Percentiles rank a stretch among this genome's conserved stretches.
phyloP scores from a whole-genome alignment of 176 grass and related monocot species.

The Microstegium vimineum region DNA sequence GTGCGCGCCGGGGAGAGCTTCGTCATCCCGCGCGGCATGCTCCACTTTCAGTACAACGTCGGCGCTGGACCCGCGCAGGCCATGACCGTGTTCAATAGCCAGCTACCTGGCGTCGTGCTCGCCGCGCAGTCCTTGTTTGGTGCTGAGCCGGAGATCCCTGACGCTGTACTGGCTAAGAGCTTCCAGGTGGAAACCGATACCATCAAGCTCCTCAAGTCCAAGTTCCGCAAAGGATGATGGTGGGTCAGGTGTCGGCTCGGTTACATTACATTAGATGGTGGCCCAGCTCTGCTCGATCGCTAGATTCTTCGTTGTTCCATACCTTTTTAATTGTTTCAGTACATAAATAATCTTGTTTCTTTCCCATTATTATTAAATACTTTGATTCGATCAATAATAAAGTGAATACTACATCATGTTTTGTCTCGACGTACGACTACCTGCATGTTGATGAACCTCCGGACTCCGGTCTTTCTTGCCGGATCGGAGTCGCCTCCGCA shows the following conservation, averaged over 20 bases:
- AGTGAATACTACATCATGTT: no score
- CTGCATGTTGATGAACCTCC: no score
- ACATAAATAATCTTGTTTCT: no score
- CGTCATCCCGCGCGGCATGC: constrained; percentile 57
- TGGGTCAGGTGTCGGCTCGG: no score
- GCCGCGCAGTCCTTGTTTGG: constrained; percentile 50
- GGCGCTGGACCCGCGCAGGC: constrained; percentile 25
- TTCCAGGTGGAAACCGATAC: constrained; percentile 55
- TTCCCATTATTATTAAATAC: no score
- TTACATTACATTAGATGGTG: no score
- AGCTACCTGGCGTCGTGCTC: constrained; percentile 55
- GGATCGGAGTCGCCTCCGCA: no score
- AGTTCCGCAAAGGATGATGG: constrained; percentile 29
- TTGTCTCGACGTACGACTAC: no score
- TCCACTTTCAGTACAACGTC: constrained; percentile 82
- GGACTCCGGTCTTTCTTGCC: not conserved
- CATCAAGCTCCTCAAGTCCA: constrained; percentile 62
- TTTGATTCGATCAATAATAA: no score
- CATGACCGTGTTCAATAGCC: constrained; percentile 75
- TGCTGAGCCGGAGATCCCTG: constrained; percentile 45
- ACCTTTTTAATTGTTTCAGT: no score
- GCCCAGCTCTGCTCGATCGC: no score
- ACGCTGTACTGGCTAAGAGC: constrained; percentile 60
- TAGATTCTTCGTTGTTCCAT: no score
- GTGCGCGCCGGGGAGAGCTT: constrained; percentile 48